phyloP scores from a whole-genome alignment of 2,329 filamentous ascomycete genomes.

The Claviceps humidiphila region DNA sequence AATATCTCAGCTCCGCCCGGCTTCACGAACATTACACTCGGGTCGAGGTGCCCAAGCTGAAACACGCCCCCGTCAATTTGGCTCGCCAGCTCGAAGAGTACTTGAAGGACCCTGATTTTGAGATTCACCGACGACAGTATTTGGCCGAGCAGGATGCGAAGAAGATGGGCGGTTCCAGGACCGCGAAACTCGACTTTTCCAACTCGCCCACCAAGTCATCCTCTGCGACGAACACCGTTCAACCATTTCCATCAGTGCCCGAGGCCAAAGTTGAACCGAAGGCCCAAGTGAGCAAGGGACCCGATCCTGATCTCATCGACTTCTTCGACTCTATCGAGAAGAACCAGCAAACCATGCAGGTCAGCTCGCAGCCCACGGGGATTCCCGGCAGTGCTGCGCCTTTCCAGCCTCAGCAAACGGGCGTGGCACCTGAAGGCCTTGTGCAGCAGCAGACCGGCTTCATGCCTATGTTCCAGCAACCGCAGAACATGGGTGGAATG shows the following conservation, averaged over 20 bases:
- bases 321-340: constrained; percentile 92
- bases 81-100: constrained; percentile 88
- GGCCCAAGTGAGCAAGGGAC: constrained; percentile 43
- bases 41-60: constrained; percentile 89
- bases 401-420: constrained; percentile 27
- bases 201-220: constrained; percentile 18
- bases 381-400: constrained; percentile 20
- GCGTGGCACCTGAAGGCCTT: constrained; percentile 15
- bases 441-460: constrained; percentile 16
- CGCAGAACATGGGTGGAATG: constrained; percentile 13
- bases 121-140: constrained; percentile 84
- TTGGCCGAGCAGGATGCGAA: constrained; percentile 71
- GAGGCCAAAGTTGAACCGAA: constrained; percentile 25
- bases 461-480: constrained; percentile 17
- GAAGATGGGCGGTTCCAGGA: constrained; percentile 32
- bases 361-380: constrained; percentile 23
- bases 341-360: constrained; percentile 61
- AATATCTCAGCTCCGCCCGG: constrained; percentile 74
- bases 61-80: constrained; percentile 88
- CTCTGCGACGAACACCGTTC: constrained; percentile 21
- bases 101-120: constrained; percentile 86
- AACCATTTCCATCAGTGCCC: constrained; percentile 28
- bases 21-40: constrained; percentile 87
- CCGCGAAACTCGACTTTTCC: constrained; percentile 20
- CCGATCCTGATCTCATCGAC: constrained; percentile 72